Base-by-base conservation (phyloP, 2,329 filamentous ascomycete species). In the Penicillium sclerotiorum region DNA sequence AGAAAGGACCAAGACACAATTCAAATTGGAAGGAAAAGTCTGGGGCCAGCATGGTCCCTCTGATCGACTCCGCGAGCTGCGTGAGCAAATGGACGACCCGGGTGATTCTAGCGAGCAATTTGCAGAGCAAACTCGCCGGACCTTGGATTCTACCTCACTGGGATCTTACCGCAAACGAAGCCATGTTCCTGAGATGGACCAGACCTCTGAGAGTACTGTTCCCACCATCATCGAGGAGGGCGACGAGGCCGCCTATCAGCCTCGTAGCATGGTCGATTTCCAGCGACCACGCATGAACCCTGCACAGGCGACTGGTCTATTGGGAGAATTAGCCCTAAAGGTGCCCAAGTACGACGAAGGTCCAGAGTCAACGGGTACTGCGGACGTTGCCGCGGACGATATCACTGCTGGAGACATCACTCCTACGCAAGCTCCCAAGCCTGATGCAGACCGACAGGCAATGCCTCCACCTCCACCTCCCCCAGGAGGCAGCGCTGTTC, bases 1-100 rank as follows among this genome's bases (percentile, higher is more conserved):
- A 35, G 93, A 97, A 76, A 82, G 94, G 57, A 93, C 96, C 57
- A 97, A 97, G 81, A 97, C 94, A 1, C 92, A 97, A 68, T 96
- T 90, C 73, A 96, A 96, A 73, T 83, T 99, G 25, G 94, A 97
- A 72, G 94, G 94, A 59, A 90, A 90, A 69, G 86, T 90, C 8
- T 96, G 93, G 88, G 87, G 87, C 55, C 89, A 95, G 55, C 81
- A 88, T 57, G 90, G 90, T 28, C 93, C 94, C 11, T 96, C 91
- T 37, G 94, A 99, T 73, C 87, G 92, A 63, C 79, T 99, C 50
- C 87, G 94, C 58, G 93, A 95, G 58, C 79, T 97, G 42, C 87
- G 94, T 50, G 93, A 97, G 73, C 87, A 92, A 73, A 99, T 99
- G 94, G 94, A 97, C 56, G 84, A 82, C 20, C 75, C 75, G 55